Evolutionary conservation across 116 monocot genomes (phyloP), one percentile per base, ranked within the genome.

Genomic region (Posidonia oceanica): DNA sequence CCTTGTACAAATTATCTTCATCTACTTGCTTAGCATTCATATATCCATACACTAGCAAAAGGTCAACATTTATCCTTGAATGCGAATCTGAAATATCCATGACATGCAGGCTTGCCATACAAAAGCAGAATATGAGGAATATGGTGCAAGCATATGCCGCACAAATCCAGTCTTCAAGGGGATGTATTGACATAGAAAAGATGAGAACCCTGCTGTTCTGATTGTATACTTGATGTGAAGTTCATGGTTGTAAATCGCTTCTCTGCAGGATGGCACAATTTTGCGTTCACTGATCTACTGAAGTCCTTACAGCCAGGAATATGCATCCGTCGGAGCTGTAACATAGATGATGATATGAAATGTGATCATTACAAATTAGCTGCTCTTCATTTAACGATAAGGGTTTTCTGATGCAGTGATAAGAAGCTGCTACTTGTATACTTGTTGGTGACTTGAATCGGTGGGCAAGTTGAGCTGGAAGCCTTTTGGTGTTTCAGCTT

Each of bases 81-180:
- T 48, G 48, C 48, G 8, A 48, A 48, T 12, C 48, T 48, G 48
- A 48, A 12, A 48, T 48, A 48, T 10, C 48, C 2, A 4, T 48
- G 48, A 0, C 20, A 5, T 74, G 67, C 81, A 89, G 93, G 84
- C 93, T 71, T 93, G 89, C 72, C 93, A 93, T 63, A 89, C 93
- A 63, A 93, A 93, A 77, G 93, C 84, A 61, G 93, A 93, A 80
- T 93, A 93, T 39, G 89, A 93, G 66, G 93, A 93, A 71, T 77
- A 86, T 62, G 93, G 93, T 16, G 93, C 93, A 17, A 89, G 93
- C 78, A 93, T 93, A 67, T 93, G 93, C 71, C 75, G 93, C 42
- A 84, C 89, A 36, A 93, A 93, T 69, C 93, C 93, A 38, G 82
- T 89, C 57, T 93, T 93, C 73, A 93, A 93, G 72, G 93, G 93